These are phyloP conservation scores for Kuraishia capsulata DNA, from an alignment of 805 yeast species.

Conservation along the genomic window DNA sequence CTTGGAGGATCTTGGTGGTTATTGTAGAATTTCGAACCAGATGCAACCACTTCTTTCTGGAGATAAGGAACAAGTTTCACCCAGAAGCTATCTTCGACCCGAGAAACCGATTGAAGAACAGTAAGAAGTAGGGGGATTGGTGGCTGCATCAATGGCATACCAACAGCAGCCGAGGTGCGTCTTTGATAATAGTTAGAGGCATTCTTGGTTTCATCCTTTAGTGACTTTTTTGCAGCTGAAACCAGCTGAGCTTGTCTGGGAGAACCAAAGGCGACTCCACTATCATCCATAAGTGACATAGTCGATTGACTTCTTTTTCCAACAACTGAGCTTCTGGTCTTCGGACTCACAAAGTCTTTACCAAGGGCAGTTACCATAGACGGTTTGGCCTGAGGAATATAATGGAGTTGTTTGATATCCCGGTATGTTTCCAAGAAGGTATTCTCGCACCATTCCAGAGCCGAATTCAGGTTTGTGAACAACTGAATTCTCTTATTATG, in stretches of 20 bases:
- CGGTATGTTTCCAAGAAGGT: conserved; percentile 64
- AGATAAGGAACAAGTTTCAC: conserved; percentile 47
- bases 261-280: conserved; percentile 26
- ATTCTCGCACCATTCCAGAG: conserved; percentile 96
- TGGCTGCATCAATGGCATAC: conserved; percentile 11
- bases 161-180: conserved; percentile 3
- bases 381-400: neutral
- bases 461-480: conserved; percentile 74
- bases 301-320: neutral
- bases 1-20: conserved; percentile 36
- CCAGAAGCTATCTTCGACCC: conserved; percentile 53
- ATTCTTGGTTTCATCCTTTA: conserved; percentile 26
- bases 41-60: conserved; percentile 35
- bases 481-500: conserved; percentile 43
- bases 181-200: conserved; percentile 7
- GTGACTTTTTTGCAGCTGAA: conserved; percentile 41
- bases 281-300: conserved; percentile 12
- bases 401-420: conserved; percentile 13
- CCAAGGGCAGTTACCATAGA: conserved; percentile 2
- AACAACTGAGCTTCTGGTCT: neutral
- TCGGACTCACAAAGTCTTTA: neutral
- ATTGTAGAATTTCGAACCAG: conserved; percentile 37
- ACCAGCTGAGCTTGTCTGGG: conserved; percentile 45
- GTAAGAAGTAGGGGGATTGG: conserved; percentile 61
- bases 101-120: conserved; percentile 52